Evolutionary conservation across 2,329 filamentous ascomycete species (phyloP).

Genomic region (Cytospora piceicola): DNA sequence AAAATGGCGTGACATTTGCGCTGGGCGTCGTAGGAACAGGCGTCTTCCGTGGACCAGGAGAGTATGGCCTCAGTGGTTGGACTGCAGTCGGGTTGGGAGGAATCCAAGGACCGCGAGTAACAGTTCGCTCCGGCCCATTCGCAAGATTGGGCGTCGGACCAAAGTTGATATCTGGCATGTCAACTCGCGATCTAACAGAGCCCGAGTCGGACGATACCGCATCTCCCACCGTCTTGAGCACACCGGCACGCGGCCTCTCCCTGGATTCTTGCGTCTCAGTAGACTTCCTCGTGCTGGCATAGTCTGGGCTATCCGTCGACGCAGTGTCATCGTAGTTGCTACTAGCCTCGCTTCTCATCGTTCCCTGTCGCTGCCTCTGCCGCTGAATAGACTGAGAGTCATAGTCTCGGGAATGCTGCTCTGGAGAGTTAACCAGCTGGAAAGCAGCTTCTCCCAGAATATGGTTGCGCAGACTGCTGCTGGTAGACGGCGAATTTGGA

Average conservation of each 20-base stretch:
- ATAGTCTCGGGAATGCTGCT: constrained; percentile 34
- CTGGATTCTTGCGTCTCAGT: constrained; percentile 54
- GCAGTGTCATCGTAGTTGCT: constrained; percentile 65
- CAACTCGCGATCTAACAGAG: constrained; percentile 39
- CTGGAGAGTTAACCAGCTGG: constrained; percentile 47
- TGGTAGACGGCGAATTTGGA: constrained; percentile 44
- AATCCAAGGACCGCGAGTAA: constrained; percentile 23
- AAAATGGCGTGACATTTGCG: constrained; percentile 28
- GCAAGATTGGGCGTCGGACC: constrained; percentile 72
- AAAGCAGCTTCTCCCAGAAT: constrained; percentile 55
- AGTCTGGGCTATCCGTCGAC: constrained; percentile 72
- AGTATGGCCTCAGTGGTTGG: constrained; percentile 38
- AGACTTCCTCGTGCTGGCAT: constrained; percentile 70
- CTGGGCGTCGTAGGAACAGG: constrained; percentile 30
- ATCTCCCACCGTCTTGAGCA: constrained; percentile 77
- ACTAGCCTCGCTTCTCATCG: constrained; percentile 45
- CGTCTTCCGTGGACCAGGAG: constrained; percentile 37
- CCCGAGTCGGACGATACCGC: constrained; percentile 29
- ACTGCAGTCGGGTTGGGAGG: constrained; percentile 34
- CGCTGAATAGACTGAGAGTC: constrained; percentile 29
- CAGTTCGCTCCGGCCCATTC: constrained; percentile 21
- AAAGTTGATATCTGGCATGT: constrained; percentile 80
- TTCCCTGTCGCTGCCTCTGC: constrained; percentile 42
- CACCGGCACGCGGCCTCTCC: constrained; percentile 75
- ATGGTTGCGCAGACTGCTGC: constrained; percentile 45